phyloP scores from a whole-genome alignment of 805 yeast genomes.

The Tetrapisispora iriomotensis region DNA sequence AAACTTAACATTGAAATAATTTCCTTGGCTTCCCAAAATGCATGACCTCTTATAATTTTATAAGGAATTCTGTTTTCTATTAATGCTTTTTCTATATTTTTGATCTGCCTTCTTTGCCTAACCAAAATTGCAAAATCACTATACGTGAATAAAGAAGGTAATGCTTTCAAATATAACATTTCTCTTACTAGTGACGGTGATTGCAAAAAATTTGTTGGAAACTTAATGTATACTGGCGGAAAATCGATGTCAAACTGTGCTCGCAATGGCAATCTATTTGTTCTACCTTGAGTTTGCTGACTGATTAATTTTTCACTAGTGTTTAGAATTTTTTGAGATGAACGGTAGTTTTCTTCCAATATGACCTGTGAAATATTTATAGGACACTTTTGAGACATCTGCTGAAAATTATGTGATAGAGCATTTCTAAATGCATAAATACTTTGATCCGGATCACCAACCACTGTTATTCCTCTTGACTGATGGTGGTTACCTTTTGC shows the following conservation, averaged over 20 bases:
- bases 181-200: slow-evolving; percentile 50
- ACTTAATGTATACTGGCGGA: slow-evolving; percentile 38
- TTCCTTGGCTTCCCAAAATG: slow-evolving; percentile 74
- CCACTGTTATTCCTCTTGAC: slow-evolving; percentile 62
- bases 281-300: slow-evolving; percentile 37
- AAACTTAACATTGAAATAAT: slow-evolving; percentile 53
- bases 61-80: slow-evolving; percentile 51
- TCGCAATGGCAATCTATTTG: slow-evolving; percentile 34
- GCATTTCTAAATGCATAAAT: slow-evolving; percentile 87
- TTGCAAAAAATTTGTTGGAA: slow-evolving; percentile 40
- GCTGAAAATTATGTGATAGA: slow-evolving; percentile 51
- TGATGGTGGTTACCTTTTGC: slow-evolving; percentile 32
- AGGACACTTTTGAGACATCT: slow-evolving; percentile 39
- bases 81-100: slow-evolving; percentile 56
- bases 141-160: slow-evolving; percentile 38
- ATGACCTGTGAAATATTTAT: slow-evolving; percentile 29
- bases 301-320: slow-evolving; percentile 57
- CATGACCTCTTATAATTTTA: slow-evolving; percentile 56
- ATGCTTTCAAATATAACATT: slow-evolving; percentile 37
- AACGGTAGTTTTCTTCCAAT: slow-evolving; percentile 69
- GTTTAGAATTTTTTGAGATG: slow-evolving; percentile 56
- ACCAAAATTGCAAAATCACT: slow-evolving; percentile 68
- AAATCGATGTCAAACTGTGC: slow-evolving; percentile 38
- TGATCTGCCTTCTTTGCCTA: slow-evolving; percentile 52
- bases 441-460: slow-evolving; percentile 95